Base-by-base conservation (phyloP, 345 rosid genomes). In the Geranium rotundifolium region DNA sequence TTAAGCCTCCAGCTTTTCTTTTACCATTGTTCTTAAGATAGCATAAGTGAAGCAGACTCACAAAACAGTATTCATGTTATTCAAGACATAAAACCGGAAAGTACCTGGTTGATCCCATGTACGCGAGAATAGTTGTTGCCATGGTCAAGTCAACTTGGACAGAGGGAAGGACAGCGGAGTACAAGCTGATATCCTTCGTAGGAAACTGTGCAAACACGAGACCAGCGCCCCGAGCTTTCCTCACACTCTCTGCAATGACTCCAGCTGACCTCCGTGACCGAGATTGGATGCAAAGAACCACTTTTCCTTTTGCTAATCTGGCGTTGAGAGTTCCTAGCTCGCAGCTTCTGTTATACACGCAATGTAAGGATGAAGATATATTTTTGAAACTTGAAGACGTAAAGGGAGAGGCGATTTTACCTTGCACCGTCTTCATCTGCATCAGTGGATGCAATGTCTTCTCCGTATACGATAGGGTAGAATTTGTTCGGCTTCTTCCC, bases 211-310 rank as follows among this genome's bases (percentile, higher is more conserved):
- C 83, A 65, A 78, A 76, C 20, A 83, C 61, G 65, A 83, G 72
- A 55, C 83, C 88, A 6, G 37, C 67, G 10, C 80, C 88, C n/a
- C 62, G 9, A 7, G 56, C 79, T 55, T 65, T 63, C 19, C 29
- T 55, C 10, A 83, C 88, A 19, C 80, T 74, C 19, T 31, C 64
- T n/a, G 65, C 49, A 19, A 84, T 85, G 59, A 41, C 55, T 5
- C 65, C 50, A 8, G 73, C 75, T 34, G 75, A 72, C 41, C 85
- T 80, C 71, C 74, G 83, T 23, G 76, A 70, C 57, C 65, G 65
- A 16, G 88, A 74, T 66, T 80, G 83, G 66, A 83, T 78, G 67
- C 85, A 80, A 16, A 83, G 65, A 54, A 80, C 62, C 60, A 80
- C 74, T 63, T 80, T 83, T 58, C 88, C 88, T 62, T 61, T 76